These are phyloP conservation scores for Pythium graminicola DNA, from an alignment of 352 stramenopile species.

Conservation along the genomic window DNA sequence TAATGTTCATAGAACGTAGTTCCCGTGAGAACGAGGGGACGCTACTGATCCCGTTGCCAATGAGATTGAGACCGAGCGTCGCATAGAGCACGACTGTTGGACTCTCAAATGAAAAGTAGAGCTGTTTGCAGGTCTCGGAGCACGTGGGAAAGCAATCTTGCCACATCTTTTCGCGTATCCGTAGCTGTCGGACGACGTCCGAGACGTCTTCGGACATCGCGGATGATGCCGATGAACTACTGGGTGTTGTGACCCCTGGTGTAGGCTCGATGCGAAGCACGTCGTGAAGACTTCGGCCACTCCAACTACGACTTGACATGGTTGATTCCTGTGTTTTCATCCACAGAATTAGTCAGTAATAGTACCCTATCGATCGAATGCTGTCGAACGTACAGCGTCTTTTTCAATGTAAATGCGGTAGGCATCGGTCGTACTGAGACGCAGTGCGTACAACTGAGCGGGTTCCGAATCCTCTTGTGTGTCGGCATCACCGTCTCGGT, in stretches of 20 bases:
- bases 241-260: constrained; percentile 1
- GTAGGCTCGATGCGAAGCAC: constrained; percentile 7
- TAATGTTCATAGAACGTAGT: constrained; percentile 69
- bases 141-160: constrained; percentile 77
- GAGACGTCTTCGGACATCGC: constrained; percentile 17
- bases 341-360: neutral
- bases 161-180: constrained; percentile 68
- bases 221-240: constrained; percentile 17
- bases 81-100: constrained; percentile 74
- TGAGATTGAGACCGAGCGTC: constrained; percentile 76
- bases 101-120: constrained; percentile 68
- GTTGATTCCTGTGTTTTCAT: constrained; percentile 14
- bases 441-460: constrained; percentile 39
- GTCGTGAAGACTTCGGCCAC: constrained; percentile 18
- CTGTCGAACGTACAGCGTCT: constrained; percentile 32
- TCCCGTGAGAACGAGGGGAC: constrained; percentile 76
- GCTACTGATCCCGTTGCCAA: constrained; percentile 78
- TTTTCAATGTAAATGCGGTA: constrained; percentile 84
- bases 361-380: neutral
- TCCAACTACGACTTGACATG: constrained; percentile 22
- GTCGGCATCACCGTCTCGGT: constrained; percentile 28
- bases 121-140: constrained; percentile 58
- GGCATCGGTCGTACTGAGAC: constrained; percentile 59
- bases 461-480: constrained; percentile 40
- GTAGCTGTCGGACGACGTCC: constrained; percentile 37